Evolutionary conservation across 1,139 yeast genomes (phyloP), one percentile per base, ranked within the genome.

Genomic region (Kodamaea plutei): DNA sequence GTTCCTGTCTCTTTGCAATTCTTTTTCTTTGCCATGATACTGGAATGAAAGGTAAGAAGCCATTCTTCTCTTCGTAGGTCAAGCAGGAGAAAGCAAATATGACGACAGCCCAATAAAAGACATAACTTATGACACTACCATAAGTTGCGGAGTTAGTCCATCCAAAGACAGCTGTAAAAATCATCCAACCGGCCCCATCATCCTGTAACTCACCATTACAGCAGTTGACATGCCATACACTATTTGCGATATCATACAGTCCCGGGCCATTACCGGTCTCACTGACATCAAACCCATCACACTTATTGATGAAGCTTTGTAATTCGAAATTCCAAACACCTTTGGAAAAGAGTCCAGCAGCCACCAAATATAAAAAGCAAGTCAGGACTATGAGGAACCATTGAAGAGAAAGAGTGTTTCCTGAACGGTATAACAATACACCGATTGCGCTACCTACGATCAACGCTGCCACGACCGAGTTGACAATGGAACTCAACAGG

Each of bases 141-240:
- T 84, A 85, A 2, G 96, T 88, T 11, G 96, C 97, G 21, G 93
- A 77, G 58, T 89, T 89, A 21, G 91, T 84, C 98, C 98, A 89
- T 1, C 97, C 98, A 35, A 91, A 70, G 9, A 89, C 64, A 5
- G 73, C 73, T 4, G 71, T 65, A 25, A 61, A 52, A 22, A 66
- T 45, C 72, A 67, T 65, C 73, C 73, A 67, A 17, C 39, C 34
- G 1, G 52, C 42, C 1, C 73, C 73, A 39, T 66, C 73, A 8
- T 64, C 70, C 37, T 66, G 67, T 26, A 64, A 40, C 41, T 44
- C 48, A 2, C 57, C 57, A 39, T 66, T 66, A 38, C 73, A 67
- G 38, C 73, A 67, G 43, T 67, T 65, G 8, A 67, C 72, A 40
- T 67, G 73, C 73, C 73, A 67, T 1, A 66, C 60, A 37, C 68